Evolutionary conservation across 441 rosid species (phyloP), one percentile per base, ranked within the genome.

Genomic region (Pelargonium citronellum): DNA sequence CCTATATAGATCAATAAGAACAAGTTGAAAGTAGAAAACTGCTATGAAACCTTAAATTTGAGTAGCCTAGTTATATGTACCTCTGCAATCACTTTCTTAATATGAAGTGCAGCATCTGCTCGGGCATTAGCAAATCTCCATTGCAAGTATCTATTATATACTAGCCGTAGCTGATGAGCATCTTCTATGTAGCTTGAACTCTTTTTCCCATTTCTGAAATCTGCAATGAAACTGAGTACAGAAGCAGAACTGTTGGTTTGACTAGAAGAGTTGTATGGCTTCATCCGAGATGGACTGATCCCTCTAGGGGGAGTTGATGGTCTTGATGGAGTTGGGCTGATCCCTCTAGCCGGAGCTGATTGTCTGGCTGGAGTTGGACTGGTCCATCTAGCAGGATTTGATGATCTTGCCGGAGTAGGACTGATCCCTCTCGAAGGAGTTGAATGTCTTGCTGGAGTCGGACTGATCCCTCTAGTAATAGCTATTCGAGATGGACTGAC

Each of bases 121-220:
- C 79, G 74, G 46, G 97, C 92, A 87, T 86, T 88, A 67, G 90
- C 83, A 75, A 92, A 92, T 78, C 92, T 80, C 99, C 99, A 95
- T 76, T 95, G 99, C 80, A 90, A 73, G 78, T 74, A 80, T 82
- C 96, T 83, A 71, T 92, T 95, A 75, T 95, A 76, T 62, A 95
- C 86, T 72, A 92, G 81, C 73, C 95, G 84, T 58, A 92, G 83
- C 76, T 91, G 95, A 83, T 89, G 97, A 76, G 90, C 98, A 80
- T 92, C 97, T 79, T 91, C 99, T 43, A 95, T 80, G 74, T 77
- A 84, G 82, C 66, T 84, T 64, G 85, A 64, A 74, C 83, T 77
- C 68, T 87, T 95, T 75, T 85, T 88, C 44, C 96, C 96, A 73
- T 82, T 95, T 71, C 87, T 89, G 69, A 89, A 84, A 77, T 95